Evolutionary conservation across 2,329 filamentous ascomycete species (phyloP).

Genomic region (Aspergillus proliferans): DNA sequence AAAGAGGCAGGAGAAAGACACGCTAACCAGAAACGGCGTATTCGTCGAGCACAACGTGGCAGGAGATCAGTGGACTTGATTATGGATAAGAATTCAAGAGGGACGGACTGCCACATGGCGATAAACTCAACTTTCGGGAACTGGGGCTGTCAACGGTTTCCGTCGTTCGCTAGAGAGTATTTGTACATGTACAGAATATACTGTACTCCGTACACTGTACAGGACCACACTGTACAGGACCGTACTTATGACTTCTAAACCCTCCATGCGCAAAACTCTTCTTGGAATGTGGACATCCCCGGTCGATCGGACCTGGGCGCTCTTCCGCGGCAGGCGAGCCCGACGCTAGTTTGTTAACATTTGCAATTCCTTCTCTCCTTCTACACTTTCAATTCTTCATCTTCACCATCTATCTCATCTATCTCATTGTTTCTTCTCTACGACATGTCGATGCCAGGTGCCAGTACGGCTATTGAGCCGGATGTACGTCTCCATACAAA

Average conservation of each 20-base stretch:
- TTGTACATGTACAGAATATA: no score
- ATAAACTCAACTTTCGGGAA: neutral
- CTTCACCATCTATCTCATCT: neutral
- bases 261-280: neutral
- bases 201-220: no score
- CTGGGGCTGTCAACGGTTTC: neutral
- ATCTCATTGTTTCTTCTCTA: neutral
- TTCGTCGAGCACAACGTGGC: neutral
- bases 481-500: slow-evolving; percentile 11
- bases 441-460: neutral
- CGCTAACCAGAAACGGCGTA: neutral
- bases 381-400: neutral
- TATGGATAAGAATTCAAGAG: no score
- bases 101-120: neutral
- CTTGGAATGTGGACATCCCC: neutral
- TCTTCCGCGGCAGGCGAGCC: neutral
- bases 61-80: neutral
- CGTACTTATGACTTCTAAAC: no score
- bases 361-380: neutral
- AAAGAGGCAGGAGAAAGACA: neutral
- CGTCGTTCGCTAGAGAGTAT: neutral
- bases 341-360: neutral
- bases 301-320: neutral
- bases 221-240: no score
- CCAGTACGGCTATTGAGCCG: slow-evolving; percentile 15